Percentiles rank a stretch among this genome's conserved stretches.
These are phyloP conservation scores for Barbatosphaeria neglecta DNA, from an alignment of 495 filamentous ascomycete genomes.

Conservation along the genomic window DNA sequence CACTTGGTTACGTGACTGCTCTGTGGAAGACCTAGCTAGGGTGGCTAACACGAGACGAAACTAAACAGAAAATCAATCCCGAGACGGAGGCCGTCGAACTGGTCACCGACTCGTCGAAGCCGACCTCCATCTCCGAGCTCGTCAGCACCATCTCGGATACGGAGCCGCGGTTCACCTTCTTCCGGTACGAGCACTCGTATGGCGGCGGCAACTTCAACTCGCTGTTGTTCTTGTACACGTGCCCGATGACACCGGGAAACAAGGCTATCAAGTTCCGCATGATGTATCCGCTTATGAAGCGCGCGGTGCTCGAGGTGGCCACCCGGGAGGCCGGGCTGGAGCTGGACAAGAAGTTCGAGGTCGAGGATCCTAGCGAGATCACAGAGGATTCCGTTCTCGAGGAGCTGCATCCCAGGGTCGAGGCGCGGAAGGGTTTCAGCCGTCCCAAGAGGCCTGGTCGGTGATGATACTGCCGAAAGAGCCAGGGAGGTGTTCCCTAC, in stretches of 20 bases:
- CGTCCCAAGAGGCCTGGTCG: conserved; percentile 82
- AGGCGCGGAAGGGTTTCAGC: conserved; percentile 62
- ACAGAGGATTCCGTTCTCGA: conserved; percentile 56
- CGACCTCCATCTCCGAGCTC: conserved; percentile 29
- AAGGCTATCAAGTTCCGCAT: conserved; percentile 84
- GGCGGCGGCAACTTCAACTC: conserved; percentile 46
- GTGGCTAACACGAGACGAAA: neutral
- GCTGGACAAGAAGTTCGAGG: conserved; percentile 60
- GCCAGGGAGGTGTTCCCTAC: no score
- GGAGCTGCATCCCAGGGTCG: conserved; percentile 63
- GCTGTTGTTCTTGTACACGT: conserved; percentile 90
- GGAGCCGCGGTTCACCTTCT: conserved; percentile 86
- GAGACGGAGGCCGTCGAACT: conserved; percentile 69
- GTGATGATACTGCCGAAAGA: no score
- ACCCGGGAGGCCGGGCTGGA: conserved; percentile 57
- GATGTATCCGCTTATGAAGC: conserved; percentile 81
- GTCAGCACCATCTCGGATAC: conserved; percentile 60
- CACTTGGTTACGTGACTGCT: neutral
- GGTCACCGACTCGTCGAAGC: conserved; percentile 40
- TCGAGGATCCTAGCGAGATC: conserved; percentile 62
- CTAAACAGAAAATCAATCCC: conserved; percentile 62
- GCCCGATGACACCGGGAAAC: conserved; percentile 51
- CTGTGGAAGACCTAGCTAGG: neutral
- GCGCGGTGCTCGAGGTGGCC: conserved; percentile 55
- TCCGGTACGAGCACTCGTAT: conserved; percentile 49